Evolutionary conservation across 164 flowering plant species (phyloP), one percentile per base, ranked within the genome.

Genomic region (Platanus orientalis): DNA sequence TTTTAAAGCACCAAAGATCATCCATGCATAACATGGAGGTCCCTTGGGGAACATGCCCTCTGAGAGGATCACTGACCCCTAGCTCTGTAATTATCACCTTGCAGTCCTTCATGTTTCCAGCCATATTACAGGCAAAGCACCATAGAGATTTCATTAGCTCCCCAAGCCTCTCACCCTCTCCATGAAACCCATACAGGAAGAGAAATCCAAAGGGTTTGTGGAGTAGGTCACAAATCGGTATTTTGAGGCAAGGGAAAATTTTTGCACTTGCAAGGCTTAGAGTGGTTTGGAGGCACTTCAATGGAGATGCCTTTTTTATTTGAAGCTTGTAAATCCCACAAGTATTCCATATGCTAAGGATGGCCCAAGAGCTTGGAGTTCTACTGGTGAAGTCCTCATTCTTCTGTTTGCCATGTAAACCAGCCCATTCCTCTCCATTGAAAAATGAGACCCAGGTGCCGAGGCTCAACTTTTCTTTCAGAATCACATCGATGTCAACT

Each of bases 371-470:
- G 60, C 77, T 80, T 49, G 77, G 79, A 52, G 69, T 64, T 62
- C 34, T 65, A 42, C 19, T 36, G 10, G 23, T 53, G 57, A 73
- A 65, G 12, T 70, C 73, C 19, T 63, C 70, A 53, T 20, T 56
- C 16, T 47, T 61, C 27, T 65, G 62, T 34, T 74, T 71, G 54
- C 36, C 53, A 29, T 67, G 42, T 54, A 75, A 63, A 17, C 65
- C 69, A 50, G 53, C 20, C 83, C 86, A 79, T n/a, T 67, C 70
- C 7, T 78, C 83, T 49, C 71, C 72, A 52, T 65, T 63, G 45
- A 74, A 76, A 53, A 67, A 82, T 48, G 73, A 74, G 0, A 80
- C 78, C 86, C 86, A 82, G 0, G 86, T 80, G 6, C 86, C 86
- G 9, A 82, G 65, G 57, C 78, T 82, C 14, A 71, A 71, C 47